A percentile compares a stretch with the other conserved stretches of the same genome.
Conservation (phyloP, 352 stramenopile genomes). For the Thalassiosira oceanica region DNA sequence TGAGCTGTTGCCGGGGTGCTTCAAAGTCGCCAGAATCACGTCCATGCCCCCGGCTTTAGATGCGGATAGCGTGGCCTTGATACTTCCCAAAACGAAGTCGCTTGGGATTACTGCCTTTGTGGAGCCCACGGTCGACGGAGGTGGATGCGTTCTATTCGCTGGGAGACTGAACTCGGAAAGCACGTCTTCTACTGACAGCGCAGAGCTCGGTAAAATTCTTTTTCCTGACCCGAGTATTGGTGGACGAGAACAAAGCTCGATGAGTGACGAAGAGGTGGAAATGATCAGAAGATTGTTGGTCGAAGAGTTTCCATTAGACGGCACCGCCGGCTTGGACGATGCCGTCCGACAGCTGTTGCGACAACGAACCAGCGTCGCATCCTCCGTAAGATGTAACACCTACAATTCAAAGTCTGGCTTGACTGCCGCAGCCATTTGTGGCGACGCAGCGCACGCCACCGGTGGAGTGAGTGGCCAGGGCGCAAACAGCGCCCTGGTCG, state of each 20-base stretch:
- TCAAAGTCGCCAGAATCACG: constrained; percentile 59
- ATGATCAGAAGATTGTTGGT: constrained; percentile 30
- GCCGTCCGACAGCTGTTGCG: constrained; percentile 38
- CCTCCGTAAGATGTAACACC: constrained; percentile 64
- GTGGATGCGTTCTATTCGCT: constrained; percentile 71
- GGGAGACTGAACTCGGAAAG: constrained; percentile 10
- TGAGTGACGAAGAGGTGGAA: background rate
- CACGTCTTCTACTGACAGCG: background rate
- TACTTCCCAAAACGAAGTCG: constrained; percentile 51
- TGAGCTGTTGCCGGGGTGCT: constrained; percentile 43
- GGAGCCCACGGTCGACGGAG: constrained; percentile 48
- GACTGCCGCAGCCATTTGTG: constrained; percentile 44
- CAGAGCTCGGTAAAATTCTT: constrained; percentile 5
- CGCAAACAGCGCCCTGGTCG: constrained; percentile 61
- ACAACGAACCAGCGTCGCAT: constrained; percentile 34
- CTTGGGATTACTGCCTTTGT: constrained; percentile 58
- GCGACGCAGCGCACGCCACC: constrained; percentile 74
- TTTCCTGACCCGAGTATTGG: constrained; percentile 17
- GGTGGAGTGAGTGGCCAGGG: constrained; percentile 71
- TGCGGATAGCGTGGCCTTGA: constrained; percentile 50
- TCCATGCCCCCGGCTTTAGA: constrained; percentile 49
- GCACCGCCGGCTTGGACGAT: constrained; percentile 27
- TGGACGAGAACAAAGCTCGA: background rate
- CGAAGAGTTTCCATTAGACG: constrained; percentile 51
- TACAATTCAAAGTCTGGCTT: constrained; percentile 50